These are phyloP conservation scores for Balamuthia mandrillaris DNA, from an alignment of 208 protist species.

Conservation along the genomic window DNA sequence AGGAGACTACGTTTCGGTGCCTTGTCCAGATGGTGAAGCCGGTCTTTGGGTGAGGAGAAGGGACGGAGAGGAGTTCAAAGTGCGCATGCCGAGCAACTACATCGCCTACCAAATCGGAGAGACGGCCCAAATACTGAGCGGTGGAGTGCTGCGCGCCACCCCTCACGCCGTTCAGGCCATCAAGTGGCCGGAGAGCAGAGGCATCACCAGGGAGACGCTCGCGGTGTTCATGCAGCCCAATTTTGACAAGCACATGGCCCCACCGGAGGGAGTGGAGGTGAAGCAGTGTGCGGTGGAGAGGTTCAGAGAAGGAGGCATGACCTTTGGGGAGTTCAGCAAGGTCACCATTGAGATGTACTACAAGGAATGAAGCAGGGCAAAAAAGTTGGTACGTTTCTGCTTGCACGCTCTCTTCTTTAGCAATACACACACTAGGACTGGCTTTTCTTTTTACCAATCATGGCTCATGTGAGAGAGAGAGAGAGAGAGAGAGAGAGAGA, in stretches of 20 bases:
- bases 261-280: too few species aligned
- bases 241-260: slow-evolving; percentile 40
- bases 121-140: slow-evolving; percentile 62
- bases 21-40: slow-evolving; percentile 47
- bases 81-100: slow-evolving; percentile 42
- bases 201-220: slow-evolving; percentile 58
- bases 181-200: neutral
- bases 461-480: too few species aligned
- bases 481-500: too few species aligned
- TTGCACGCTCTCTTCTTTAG: too few species aligned
- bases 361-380: too few species aligned
- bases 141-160: slow-evolving; percentile 65
- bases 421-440: too few species aligned
- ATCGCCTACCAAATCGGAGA: slow-evolving; percentile 72
- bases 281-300: too few species aligned
- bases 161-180: slow-evolving; percentile 66
- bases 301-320: too few species aligned
- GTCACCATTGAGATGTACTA: too few species aligned
- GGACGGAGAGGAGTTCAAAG: slow-evolving; percentile 54
- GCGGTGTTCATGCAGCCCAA: slow-evolving; percentile 75
- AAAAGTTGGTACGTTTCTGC: too few species aligned
- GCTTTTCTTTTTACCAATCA: too few species aligned
- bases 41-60: slow-evolving; percentile 59
- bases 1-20: neutral
- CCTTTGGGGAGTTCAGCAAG: too few species aligned